Percentiles rank a stretch among this genome's conserved stretches.
Evolutionary conservation across 2,329 filamentous ascomycete genomes (phyloP).

Genomic region (Fusarium sambucinum): DNA sequence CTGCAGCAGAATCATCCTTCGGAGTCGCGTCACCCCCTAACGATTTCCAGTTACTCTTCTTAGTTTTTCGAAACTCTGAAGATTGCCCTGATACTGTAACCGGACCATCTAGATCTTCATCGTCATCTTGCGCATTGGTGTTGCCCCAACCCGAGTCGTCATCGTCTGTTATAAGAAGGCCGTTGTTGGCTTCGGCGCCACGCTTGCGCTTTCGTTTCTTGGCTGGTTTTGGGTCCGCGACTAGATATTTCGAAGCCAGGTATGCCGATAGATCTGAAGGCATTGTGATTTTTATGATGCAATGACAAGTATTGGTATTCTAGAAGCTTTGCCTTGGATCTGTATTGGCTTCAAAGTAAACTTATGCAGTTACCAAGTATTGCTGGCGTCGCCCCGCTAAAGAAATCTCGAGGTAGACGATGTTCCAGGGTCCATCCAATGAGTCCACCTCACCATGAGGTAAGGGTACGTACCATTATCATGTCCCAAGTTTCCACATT

Average conservation of each 20-base stretch:
- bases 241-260: conserved; percentile 90
- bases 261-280: conserved; percentile 80
- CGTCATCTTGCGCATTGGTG: conserved; percentile 55
- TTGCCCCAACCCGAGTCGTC: conserved; percentile 67
- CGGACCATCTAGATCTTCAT: conserved; percentile 67
- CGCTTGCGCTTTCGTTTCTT: conserved; percentile 76
- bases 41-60: conserved; percentile 84
- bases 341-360: conserved; percentile 22
- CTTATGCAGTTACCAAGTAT: conserved; percentile 46
- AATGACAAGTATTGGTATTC: neutral
- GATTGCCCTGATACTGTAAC: conserved; percentile 64
- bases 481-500: conserved; percentile 43
- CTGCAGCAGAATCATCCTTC: conserved; percentile 65
- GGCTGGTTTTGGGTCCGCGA: conserved; percentile 65
- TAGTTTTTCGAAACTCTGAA: conserved; percentile 77
- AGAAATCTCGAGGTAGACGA: conserved; percentile 22
- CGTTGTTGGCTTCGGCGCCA: conserved; percentile 59
- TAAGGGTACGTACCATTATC: conserved; percentile 46
- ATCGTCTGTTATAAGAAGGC: conserved; percentile 75
- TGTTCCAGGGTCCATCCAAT: neutral
- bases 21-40: conserved; percentile 61
- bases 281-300: conserved; percentile 54
- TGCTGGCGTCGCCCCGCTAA: conserved; percentile 24
- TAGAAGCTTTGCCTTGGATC: conserved; percentile 2
- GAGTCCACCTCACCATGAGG: conserved; percentile 25